Percentiles rank a stretch among this genome's conserved stretches.
These are phyloP conservation scores for Drosera capensis DNA, from an alignment of 148 eudicot species.

Conservation along the genomic window DNA sequence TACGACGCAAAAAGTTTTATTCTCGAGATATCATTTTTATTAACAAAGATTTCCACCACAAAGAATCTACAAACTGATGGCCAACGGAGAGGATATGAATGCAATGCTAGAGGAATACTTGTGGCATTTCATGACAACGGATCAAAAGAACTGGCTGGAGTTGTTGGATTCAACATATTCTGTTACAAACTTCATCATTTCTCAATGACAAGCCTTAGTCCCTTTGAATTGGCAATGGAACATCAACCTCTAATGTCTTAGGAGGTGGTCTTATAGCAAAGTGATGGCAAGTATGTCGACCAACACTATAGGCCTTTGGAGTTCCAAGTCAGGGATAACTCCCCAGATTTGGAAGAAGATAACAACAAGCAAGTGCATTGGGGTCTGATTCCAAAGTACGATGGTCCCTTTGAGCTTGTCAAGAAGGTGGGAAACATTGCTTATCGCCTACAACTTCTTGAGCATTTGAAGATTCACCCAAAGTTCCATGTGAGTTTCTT, in stretches of 20 bases:
- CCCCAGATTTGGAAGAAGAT: constrained; percentile 1
- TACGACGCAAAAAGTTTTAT: no score
- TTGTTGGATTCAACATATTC: background rate
- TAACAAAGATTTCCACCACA: no score
- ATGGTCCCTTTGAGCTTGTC: background rate
- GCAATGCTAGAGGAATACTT: background rate
- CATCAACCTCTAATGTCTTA: background rate
- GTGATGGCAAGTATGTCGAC: background rate
- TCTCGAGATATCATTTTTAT: no score
- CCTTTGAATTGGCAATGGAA: background rate
- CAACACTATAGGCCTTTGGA: background rate
- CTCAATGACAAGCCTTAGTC: background rate
- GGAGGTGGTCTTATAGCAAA: background rate
- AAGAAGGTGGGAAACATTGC: background rate
- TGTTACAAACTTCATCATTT: background rate
- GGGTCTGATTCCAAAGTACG: background rate
- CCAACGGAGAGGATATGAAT: no score
- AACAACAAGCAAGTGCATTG: background rate
- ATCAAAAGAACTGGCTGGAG: background rate
- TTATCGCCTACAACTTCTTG: background rate
- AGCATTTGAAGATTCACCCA: background rate
- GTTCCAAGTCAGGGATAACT: background rate
- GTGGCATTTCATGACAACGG: background rate
- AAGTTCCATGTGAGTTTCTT: background rate
- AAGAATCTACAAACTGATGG: no score